A percentile compares a stretch with the other conserved stretches of the same genome.
These are phyloP conservation scores for Beta lomatogona DNA, from an alignment of 179 eudicot species.

Conservation along the genomic window DNA sequence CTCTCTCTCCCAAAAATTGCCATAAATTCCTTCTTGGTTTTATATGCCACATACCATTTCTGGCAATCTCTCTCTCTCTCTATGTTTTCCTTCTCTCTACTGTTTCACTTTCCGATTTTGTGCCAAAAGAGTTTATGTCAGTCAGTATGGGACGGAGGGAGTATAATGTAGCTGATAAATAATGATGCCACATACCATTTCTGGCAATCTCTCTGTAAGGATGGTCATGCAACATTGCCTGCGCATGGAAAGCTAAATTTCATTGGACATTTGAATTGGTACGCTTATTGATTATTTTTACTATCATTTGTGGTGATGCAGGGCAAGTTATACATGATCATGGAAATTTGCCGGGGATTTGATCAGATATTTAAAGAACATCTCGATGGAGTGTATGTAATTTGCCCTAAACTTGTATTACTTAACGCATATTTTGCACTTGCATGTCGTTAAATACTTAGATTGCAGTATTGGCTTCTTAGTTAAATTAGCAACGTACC, in stretches of 20 bases:
- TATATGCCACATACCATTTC: too few relatives aligned
- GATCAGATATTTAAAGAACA: slow-evolving; percentile 96
- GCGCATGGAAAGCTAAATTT: neutral
- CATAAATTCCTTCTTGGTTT: too few relatives aligned
- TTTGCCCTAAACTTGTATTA: neutral
- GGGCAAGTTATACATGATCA: slow-evolving; percentile 91
- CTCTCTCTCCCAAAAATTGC: too few relatives aligned
- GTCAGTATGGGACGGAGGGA: too few relatives aligned
- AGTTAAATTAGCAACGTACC: neutral
- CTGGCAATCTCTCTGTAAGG: neutral
- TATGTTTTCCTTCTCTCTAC: too few relatives aligned
- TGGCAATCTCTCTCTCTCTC: too few relatives aligned
- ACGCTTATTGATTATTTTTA: neutral
- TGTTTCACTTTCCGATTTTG: too few relatives aligned
- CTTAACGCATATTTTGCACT: neutral
- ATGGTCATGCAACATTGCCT: neutral
- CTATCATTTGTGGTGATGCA: slow-evolving; percentile 35
- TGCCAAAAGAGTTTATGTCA: too few relatives aligned
- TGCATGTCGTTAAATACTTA: neutral
- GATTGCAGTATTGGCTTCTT: neutral
- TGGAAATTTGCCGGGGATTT: slow-evolving; percentile 94
- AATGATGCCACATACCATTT: too few relatives aligned
- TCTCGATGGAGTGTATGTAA: slow-evolving; percentile 91
- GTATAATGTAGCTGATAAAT: too few relatives aligned
- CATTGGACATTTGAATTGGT: neutral